Evolutionary conservation across 2,329 filamentous ascomycete species (phyloP).

Genomic region (Pyrenochaeta sp.): DNA sequence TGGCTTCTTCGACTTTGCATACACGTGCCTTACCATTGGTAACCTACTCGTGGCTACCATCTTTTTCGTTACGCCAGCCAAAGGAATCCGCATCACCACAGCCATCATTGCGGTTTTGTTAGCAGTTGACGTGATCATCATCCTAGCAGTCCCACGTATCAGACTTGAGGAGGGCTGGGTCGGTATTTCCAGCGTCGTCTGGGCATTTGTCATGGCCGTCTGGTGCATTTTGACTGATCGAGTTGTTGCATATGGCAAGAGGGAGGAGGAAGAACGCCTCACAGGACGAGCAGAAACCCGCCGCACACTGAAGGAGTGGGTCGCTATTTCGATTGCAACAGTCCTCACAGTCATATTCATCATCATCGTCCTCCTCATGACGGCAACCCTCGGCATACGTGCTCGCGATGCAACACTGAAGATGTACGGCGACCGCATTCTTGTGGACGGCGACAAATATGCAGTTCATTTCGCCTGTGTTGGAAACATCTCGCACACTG

Average conservation of each 20-base stretch:
- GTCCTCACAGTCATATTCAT: conserved; percentile 75
- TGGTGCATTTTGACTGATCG: conserved; percentile 84
- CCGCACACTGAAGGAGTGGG: conserved; percentile 83
- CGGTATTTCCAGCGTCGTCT: conserved; percentile 84
- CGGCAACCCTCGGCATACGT: conserved; percentile 80
- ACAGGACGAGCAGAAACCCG: conserved; percentile 89
- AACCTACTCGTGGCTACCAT: conserved; percentile 80
- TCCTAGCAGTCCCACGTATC: conserved; percentile 76
- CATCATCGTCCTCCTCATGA: conserved; percentile 75
- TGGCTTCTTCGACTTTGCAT: conserved; percentile 90
- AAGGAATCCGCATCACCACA: conserved; percentile 77
- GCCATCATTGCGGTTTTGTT: conserved; percentile 73
- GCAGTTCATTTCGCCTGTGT: conserved; percentile 85
- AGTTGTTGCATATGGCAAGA: conserved; percentile 89
- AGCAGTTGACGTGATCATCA: conserved; percentile 78
- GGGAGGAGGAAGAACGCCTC: conserved; percentile 88
- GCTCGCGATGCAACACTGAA: conserved; percentile 78
- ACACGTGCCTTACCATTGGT: conserved; percentile 77
- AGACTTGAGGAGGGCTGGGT: conserved; percentile 89
- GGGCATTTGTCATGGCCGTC: conserved; percentile 79
- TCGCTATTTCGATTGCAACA: conserved; percentile 78
- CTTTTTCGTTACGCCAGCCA: conserved; percentile 88
- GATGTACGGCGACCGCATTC: conserved; percentile 77
- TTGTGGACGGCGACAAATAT: conserved; percentile 86
- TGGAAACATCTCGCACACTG: conserved; percentile 69